Evolutionary conservation across 2,329 filamentous ascomycete genomes (phyloP).

Genomic region (Fusarium sp.): DNA sequence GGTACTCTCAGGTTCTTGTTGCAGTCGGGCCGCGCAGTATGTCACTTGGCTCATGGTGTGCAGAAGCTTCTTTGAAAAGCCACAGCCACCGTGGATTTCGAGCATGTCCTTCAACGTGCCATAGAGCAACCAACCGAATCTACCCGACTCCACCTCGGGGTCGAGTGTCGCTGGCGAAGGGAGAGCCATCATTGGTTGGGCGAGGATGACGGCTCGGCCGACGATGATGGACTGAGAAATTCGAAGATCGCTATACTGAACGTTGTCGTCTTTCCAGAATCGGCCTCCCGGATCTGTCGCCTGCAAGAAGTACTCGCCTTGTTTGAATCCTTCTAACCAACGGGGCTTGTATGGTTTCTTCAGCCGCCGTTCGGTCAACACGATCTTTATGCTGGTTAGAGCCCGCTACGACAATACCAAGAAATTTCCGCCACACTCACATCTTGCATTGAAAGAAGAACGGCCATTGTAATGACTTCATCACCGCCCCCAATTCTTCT

Average conservation of each 20-base stretch:
- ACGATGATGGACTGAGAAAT: constrained; percentile 53
- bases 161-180: constrained; percentile 43
- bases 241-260: constrained; percentile 48
- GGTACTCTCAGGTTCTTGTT: constrained; percentile 46
- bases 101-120: constrained; percentile 48
- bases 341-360: constrained; percentile 47
- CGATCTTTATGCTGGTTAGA: constrained; percentile 41
- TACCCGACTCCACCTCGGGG: constrained; percentile 41
- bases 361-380: constrained; percentile 50
- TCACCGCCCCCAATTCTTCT: constrained; percentile 38
- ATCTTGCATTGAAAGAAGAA: constrained; percentile 53
- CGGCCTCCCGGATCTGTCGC: constrained; percentile 48
- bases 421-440: constrained; percentile 37
- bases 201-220: constrained; percentile 51
- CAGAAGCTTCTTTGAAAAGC: constrained; percentile 52
- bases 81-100: constrained; percentile 53
- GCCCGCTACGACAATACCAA: neutral
- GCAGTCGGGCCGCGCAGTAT: constrained; percentile 47
- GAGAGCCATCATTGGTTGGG: constrained; percentile 51
- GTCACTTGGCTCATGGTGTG: constrained; percentile 51
- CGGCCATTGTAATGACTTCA: constrained; percentile 50
- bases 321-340: constrained; percentile 51
- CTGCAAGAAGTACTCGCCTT: constrained; percentile 49
- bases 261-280: constrained; percentile 48
- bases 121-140: constrained; percentile 53